A percentile compares a stretch with the other conserved stretches of the same genome.
These are phyloP conservation scores for Panicum virgatum DNA, from an alignment of 202 grass and related monocot species.

Conservation along the genomic window DNA sequence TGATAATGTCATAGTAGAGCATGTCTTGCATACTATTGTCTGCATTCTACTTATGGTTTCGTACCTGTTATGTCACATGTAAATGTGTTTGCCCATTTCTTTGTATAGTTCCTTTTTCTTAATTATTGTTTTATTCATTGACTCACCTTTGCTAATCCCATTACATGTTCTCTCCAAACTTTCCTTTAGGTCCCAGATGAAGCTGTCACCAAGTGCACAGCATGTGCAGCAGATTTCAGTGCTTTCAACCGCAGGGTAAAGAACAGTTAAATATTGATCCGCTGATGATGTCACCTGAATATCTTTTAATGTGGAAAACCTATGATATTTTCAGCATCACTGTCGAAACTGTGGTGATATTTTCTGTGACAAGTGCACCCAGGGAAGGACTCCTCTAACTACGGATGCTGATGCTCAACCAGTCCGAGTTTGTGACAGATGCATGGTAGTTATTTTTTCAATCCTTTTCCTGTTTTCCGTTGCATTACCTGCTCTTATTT, in stretches of 20 bases:
- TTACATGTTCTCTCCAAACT: conserved; percentile 16
- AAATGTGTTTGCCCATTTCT: background rate
- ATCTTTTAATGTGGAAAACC: conserved; percentile 9
- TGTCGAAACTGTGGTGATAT: conserved; percentile 98
- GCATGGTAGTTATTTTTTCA: conserved; percentile 70
- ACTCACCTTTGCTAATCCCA: background rate
- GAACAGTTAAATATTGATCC: conserved; percentile 29
- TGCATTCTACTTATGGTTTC: conserved; percentile 5
- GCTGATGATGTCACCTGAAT: background rate
- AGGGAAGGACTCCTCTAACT: conserved; percentile 82
- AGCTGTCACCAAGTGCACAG: conserved; percentile 76
- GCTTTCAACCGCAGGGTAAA: conserved; percentile 93
- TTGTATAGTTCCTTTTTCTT: conserved; percentile 36
- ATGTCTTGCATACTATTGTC: background rate
- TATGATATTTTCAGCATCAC: conserved; percentile 82
- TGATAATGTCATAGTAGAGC: background rate
- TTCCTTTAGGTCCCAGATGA: conserved; percentile 85
- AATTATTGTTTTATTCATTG: background rate
- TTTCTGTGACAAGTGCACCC: conserved; percentile 98
- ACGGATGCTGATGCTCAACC: conserved; percentile 71
- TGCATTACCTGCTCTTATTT: background rate
- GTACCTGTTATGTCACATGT: background rate
- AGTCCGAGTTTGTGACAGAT: conserved; percentile 92
- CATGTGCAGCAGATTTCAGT: conserved; percentile 78
- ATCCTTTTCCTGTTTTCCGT: background rate